Conservation (phyloP, 768 basidiomycete species). For the Amanita polypyramis region DNA sequence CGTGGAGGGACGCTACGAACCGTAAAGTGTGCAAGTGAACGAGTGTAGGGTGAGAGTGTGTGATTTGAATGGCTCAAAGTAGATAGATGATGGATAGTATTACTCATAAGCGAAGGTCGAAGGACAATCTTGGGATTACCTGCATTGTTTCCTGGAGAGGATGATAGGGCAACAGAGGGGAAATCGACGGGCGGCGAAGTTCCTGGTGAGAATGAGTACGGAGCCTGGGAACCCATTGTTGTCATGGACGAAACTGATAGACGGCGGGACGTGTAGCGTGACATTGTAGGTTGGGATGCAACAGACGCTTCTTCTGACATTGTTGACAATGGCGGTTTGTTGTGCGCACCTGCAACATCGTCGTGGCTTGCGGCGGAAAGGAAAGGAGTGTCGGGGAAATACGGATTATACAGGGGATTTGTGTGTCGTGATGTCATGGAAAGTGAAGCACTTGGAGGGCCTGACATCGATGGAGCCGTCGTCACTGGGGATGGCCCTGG, state of each 20-base stretch:
- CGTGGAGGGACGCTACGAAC: constrained; percentile 80
- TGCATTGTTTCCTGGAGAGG: constrained; percentile 19
- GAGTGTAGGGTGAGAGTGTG: constrained; percentile 89
- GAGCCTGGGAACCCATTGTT: constrained; percentile 13
- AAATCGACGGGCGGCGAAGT: constrained; percentile 11
- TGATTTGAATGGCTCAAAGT: constrained; percentile 85
- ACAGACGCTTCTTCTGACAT: constrained; percentile 9
- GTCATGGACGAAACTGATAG: constrained; percentile 26
- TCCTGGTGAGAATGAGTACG: constrained; percentile 12
- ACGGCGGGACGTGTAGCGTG: constrained; percentile 20
- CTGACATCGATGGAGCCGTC: constrained; percentile 10
- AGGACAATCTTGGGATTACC: constrained; percentile 47
- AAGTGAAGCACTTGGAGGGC: constrained; percentile 13
- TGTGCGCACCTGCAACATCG: background rate
- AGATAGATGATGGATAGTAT: constrained; percentile 75
- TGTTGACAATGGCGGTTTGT: constrained; percentile 4
- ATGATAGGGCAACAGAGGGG: constrained; percentile 12
- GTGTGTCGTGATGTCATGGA: constrained; percentile 10
- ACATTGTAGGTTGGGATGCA: constrained; percentile 15
- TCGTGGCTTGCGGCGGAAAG: background rate
- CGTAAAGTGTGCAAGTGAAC: constrained; percentile 83
- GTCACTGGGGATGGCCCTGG: constrained; percentile 17
- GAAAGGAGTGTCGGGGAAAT: constrained; percentile 14
- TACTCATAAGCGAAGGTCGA: constrained; percentile 54
- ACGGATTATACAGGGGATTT: constrained; percentile 16